A percentile compares a stretch with the other conserved stretches of the same genome.
phyloP scores from a whole-genome alignment of 371 early-diverging fungal species.

The Mycotypha africana region DNA sequence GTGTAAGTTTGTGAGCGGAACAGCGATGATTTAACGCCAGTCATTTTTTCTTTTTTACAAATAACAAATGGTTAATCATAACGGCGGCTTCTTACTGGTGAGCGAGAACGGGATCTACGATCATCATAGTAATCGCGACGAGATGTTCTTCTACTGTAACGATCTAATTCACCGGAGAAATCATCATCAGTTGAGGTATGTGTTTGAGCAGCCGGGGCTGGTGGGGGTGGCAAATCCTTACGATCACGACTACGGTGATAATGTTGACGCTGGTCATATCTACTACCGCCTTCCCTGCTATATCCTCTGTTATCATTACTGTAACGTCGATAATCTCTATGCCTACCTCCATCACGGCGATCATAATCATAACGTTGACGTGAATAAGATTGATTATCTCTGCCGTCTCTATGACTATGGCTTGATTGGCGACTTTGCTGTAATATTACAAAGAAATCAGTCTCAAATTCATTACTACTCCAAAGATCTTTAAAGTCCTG shows the following conservation, averaged over 20 bases:
- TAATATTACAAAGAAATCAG: neutral
- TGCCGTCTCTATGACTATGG: constrained; percentile 8
- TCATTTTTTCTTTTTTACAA: too few species aligned
- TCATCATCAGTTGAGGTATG: constrained; percentile 16
- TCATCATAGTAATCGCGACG: constrained; percentile 27
- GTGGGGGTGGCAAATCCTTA: constrained; percentile 9
- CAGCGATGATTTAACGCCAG: too few species aligned
- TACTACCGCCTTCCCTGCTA: constrained; percentile 22
- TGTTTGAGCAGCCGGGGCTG: too few species aligned
- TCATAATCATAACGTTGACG: constrained; percentile 47
- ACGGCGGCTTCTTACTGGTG: constrained; percentile 14
- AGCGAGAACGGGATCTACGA: constrained; percentile 24
- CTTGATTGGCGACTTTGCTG: constrained; percentile 16
- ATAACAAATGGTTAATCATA: constrained; percentile 23
- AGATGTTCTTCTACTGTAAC: constrained; percentile 28
- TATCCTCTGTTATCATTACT: constrained; percentile 44
- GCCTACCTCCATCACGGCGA: constrained; percentile 49
- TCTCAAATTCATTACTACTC: constrained; percentile 7
- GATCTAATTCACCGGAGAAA: constrained; percentile 29
- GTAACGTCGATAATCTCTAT: constrained; percentile 49
- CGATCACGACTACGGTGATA: constrained; percentile 26
- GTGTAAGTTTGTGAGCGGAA: too few species aligned
- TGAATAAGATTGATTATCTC: constrained; percentile 16
- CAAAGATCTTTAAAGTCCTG: too few species aligned
- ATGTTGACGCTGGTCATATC: constrained; percentile 17